Percentiles rank a stretch among this genome's conserved stretches.
phyloP scores from a whole-genome alignment of 1,139 yeast species.

The Scheffersomyces segobiensis region DNA sequence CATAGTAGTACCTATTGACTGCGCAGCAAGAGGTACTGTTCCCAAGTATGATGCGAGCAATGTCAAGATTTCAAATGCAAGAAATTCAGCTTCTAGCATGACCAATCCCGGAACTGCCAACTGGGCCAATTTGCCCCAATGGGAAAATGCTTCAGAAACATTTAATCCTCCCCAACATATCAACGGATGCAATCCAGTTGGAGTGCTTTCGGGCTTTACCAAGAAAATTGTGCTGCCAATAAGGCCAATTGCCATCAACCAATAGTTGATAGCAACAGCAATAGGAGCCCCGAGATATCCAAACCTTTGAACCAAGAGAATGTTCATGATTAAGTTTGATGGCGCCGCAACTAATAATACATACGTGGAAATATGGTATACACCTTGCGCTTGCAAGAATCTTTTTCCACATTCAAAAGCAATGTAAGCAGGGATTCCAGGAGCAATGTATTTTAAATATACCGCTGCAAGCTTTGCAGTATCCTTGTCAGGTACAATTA shows the following conservation, averaged over 20 bases:
- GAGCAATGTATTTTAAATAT: slow-evolving; percentile 50
- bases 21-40: slow-evolving; percentile 56
- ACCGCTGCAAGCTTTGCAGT: slow-evolving; percentile 54
- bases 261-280: slow-evolving; percentile 57
- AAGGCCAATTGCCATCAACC: slow-evolving; percentile 55
- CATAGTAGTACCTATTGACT: slow-evolving; percentile 57
- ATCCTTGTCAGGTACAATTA: slow-evolving; percentile 44
- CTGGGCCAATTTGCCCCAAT: slow-evolving; percentile 49
- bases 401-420: slow-evolving; percentile 56
- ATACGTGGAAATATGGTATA: slow-evolving; percentile 53
- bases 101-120: slow-evolving; percentile 70
- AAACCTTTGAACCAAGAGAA: slow-evolving; percentile 38
- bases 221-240: slow-evolving; percentile 38
- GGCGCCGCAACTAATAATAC: slow-evolving; percentile 56
- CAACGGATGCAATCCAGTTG: slow-evolving; percentile 42
- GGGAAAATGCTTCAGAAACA: slow-evolving; percentile 30
- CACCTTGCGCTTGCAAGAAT: slow-evolving; percentile 55
- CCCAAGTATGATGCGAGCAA: slow-evolving; percentile 60
- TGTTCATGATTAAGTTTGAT: slow-evolving; percentile 51
- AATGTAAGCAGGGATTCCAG: slow-evolving; percentile 59
- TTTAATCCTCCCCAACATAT: slow-evolving; percentile 32
- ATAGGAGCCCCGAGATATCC: slow-evolving; percentile 60
- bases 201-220: slow-evolving; percentile 41
- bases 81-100: slow-evolving; percentile 73
- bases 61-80: slow-evolving; percentile 73